Conservation (phyloP, 805 yeast genomes). For the Komagataella phaffii region DNA sequence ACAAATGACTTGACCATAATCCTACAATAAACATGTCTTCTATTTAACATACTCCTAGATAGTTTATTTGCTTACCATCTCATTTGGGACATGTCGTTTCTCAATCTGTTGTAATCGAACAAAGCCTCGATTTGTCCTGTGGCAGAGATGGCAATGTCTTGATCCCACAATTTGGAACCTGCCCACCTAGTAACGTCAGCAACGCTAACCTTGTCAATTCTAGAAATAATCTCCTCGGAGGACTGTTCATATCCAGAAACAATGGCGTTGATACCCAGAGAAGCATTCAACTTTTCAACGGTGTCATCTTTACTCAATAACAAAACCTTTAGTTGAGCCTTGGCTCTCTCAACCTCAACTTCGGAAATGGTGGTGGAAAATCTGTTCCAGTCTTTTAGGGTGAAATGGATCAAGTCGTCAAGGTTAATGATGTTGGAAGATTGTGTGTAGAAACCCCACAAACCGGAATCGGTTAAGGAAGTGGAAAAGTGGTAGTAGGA, state of each 20-base stretch:
- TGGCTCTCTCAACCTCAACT: slow-evolving; percentile 69
- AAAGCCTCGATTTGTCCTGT: slow-evolving; percentile 79
- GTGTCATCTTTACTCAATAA: slow-evolving; percentile 32
- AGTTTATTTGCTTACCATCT: slow-evolving; percentile 39
- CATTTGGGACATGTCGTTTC: slow-evolving; percentile 84
- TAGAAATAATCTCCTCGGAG: slow-evolving; percentile 40
- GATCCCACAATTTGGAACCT: slow-evolving; percentile 64
- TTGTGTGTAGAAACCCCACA: slow-evolving; percentile 72
- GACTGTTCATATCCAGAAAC: slow-evolving; percentile 51
- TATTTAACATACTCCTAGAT: not conserved
- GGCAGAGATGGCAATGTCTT: slow-evolving; percentile 72
- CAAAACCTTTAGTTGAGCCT: slow-evolving; percentile 54
- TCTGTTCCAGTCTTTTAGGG: slow-evolving; percentile 82
- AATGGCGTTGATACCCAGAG: slow-evolving; percentile 47
- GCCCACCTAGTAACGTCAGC: slow-evolving; percentile 64
- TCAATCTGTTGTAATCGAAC: slow-evolving; percentile 73
- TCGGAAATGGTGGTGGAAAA: slow-evolving; percentile 62
- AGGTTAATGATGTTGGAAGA: slow-evolving; percentile 43
- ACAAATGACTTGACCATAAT: not conserved
- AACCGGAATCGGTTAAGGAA: slow-evolving; percentile 66
- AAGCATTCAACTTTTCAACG: slow-evolving; percentile 35
- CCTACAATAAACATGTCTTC: not conserved
- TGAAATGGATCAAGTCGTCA: slow-evolving; percentile 72
- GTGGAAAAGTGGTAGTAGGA: slow-evolving; percentile 57
- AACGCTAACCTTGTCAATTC: slow-evolving; percentile 50